These are phyloP conservation scores for Pterocarpus santalinus DNA, from an alignment of 306 rosid species.

Conservation along the genomic window DNA sequence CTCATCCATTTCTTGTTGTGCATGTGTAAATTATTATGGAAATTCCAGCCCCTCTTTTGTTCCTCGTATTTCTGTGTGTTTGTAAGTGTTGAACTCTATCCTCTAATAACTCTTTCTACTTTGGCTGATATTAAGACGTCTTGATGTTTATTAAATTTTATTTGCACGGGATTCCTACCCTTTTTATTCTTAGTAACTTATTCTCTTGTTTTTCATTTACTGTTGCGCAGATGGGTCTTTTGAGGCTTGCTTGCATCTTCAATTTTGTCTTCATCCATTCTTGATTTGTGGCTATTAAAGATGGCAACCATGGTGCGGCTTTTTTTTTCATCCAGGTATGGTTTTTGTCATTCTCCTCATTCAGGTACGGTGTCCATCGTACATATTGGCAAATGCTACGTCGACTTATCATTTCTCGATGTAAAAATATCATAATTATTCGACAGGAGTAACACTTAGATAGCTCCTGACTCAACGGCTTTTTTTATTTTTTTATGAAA, in stretches of 20 bases:
- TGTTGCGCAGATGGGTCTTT: constrained; percentile 55
- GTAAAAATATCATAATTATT: too few species aligned
- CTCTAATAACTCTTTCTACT: constrained; percentile 19
- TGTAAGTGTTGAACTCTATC: not conserved
- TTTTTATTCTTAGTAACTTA: not conserved
- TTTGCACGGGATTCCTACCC: not conserved
- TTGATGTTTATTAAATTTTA: not conserved
- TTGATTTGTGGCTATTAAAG: not conserved
- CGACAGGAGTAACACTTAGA: too few species aligned
- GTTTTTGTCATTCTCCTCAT: too few species aligned
- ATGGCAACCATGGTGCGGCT: constrained; percentile 21
- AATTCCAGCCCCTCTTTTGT: not conserved
- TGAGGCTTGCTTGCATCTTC: constrained; percentile 55
- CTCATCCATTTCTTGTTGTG: not conserved
- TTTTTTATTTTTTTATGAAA: too few species aligned
- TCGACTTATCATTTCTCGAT: too few species aligned
- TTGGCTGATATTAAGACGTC: constrained; percentile 36
- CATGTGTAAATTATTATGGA: not conserved
- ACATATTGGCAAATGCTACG: too few species aligned
- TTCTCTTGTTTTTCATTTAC: constrained; percentile 30
- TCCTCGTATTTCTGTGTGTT: not conserved
- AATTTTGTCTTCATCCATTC: constrained; percentile 50
- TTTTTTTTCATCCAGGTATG: not conserved
- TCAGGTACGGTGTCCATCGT: too few species aligned
- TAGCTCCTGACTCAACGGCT: too few species aligned